Percentiles rank a stretch among this genome's conserved stretches.
Evolutionary conservation across 2,329 filamentous ascomycete species (phyloP).

Genomic region (Hypoxylon sp.): DNA sequence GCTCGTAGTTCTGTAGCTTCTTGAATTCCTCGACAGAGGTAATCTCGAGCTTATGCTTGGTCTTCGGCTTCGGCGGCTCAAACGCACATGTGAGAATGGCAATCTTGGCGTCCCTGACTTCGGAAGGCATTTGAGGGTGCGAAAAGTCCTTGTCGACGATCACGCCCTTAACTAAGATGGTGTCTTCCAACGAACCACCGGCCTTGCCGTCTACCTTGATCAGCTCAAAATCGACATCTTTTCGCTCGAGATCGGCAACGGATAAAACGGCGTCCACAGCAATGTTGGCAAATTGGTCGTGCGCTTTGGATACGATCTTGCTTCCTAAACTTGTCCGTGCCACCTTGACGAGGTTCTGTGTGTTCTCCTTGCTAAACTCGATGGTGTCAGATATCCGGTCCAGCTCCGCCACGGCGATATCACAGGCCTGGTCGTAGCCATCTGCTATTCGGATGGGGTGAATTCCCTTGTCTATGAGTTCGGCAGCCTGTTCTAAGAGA

Average conservation of each 20-base stretch:
- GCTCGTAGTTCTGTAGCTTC: slow-evolving; percentile 95
- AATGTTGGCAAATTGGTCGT: slow-evolving; percentile 98
- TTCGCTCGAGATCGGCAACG: slow-evolving; percentile 94
- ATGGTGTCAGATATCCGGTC: slow-evolving; percentile 95
- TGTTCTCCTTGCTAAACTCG: slow-evolving; percentile 84
- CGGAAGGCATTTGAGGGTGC: slow-evolving; percentile 97
- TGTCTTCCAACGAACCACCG: slow-evolving; percentile 92
- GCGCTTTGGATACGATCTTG: slow-evolving; percentile 99
- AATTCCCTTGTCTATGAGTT: slow-evolving; percentile 99
- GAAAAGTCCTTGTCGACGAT: slow-evolving; percentile 99
- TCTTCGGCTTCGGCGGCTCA: slow-evolving; percentile 99
- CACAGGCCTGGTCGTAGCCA: slow-evolving; percentile 97
- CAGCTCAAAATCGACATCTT: slow-evolving; percentile 98
- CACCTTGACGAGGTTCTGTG: slow-evolving; percentile 90
- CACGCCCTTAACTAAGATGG: slow-evolving; percentile 94
- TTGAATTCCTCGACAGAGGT: slow-evolving; percentile 98
- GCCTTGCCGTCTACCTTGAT: slow-evolving; percentile 99
- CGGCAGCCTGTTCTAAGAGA: slow-evolving; percentile 94
- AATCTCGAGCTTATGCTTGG: slow-evolving; percentile 99
- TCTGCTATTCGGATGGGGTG: slow-evolving; percentile 99
- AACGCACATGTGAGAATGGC: slow-evolving; percentile 98
- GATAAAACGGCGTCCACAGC: slow-evolving; percentile 97
- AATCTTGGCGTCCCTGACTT: slow-evolving; percentile 95
- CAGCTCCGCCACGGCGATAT: slow-evolving; percentile 92
- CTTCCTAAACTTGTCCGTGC: slow-evolving; percentile 96